Evolutionary conservation across 2,329 filamentous ascomycete species (phyloP), one percentile per base, ranked within the genome.

Genomic region (Diaporthe humulicola): DNA sequence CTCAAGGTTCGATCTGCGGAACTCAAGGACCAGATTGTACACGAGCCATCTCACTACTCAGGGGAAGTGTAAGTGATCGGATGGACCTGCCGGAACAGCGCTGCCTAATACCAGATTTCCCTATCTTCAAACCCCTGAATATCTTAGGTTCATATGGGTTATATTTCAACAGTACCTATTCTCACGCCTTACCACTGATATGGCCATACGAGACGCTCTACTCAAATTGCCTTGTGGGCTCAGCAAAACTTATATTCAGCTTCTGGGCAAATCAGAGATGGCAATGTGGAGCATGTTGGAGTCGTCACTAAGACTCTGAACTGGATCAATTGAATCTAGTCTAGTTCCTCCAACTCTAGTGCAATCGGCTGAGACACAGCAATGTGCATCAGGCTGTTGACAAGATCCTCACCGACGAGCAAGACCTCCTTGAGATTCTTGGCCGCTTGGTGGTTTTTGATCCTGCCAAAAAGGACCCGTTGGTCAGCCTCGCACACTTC

Each of bases 401-500:
- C 40, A 64, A 42, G 36, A 28, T 60, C 36, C 8, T 48, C 14
- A 48, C 48, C 40, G 40, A 64, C 40, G 40, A 64, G 9, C 48
- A 45, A 30, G 60, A 64, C 40, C 40, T 60, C 33, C 33, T 64
- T 28, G 60, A 48, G 40, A 45, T 64, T 28, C 60, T 64, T 15
- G 40, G 60, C 8, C 48, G 25, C 40, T 48, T 48, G 25, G 25
- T 64, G 28, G 15, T 48, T 17, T 66, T 48, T 42, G 40, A 66
- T n/a, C 60, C 40, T 48, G 40, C 17, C 60, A 66, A 30, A 33
- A 10, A 48, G 40, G 40, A 66, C 28, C 60, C 40, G 10, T 7
- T 66, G 2, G 60, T 66, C 25, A 66, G 17, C 33, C 40, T 66
- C 9, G 60, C 60, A 48, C 60, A 66, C 60, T 66, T 66, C 40